Evolutionary conservation across 1,284 basidiomycete genomes (phyloP), one percentile per base, ranked within the genome.

Genomic region (Caloboletus inedulis): DNA sequence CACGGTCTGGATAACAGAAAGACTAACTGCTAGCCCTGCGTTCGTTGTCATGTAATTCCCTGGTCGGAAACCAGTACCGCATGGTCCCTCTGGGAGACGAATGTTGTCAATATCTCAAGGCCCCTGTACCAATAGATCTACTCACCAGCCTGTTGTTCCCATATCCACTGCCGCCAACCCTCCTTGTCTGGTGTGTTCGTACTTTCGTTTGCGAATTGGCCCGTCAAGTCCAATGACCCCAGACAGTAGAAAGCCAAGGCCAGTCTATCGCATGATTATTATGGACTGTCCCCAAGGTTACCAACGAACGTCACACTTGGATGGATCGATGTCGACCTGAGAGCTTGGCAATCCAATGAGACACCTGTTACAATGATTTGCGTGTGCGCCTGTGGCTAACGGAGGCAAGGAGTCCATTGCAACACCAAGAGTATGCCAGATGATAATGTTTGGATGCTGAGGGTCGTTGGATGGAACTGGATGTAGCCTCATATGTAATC

Each of bases 171-270:
- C 50, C 73, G 75, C 89, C 90, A 94, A 4, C 65, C 69, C 33
- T 78, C 70, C n/a, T 81, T 78, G 52, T 90, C 83, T 7, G 65
- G 61, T 9, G 74, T 64, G 6, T 65, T 76, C 4, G 77, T 77
- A 54, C 79, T 79, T 7, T 72, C 69, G 36, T 42, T 40, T 10
- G 79, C 65, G 4, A 90, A 62, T 0, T 75, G 65, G 9, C 78
- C 83, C 7, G 91, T 75, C 16, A 95, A 71, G 63, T 94, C 92
- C 27, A 95, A 71, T 0, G 82, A 80, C 1, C 89, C 87, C 14
- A 95, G 73, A 59, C 87, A 90, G 65, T 95, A 95, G 73, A 91
- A 95, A n/a, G 77, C 83, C 41, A 94, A 65, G 2, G 89, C 91
- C 59, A 94, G 74, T 59, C 92, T 94, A 59, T 46, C 27, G 42